phyloP scores from a whole-genome alignment of 1,139 yeast genomes.

The Lipomyces yarrowii region DNA sequence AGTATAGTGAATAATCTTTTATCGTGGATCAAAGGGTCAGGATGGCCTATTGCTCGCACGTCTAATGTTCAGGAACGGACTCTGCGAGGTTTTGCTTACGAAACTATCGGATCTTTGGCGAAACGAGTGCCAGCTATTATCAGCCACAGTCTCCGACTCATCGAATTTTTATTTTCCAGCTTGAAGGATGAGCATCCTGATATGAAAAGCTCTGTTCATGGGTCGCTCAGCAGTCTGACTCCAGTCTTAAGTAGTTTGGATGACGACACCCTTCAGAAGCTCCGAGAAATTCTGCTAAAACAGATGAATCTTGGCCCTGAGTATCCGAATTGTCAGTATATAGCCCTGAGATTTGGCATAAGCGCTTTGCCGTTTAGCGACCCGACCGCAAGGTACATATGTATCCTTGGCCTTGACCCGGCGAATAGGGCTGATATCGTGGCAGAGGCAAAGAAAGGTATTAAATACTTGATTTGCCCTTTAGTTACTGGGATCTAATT shows the following conservation, averaged over 20 bases:
- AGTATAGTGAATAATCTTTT: constrained; percentile 31
- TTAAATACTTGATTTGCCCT: background rate
- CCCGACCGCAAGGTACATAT: constrained; percentile 66
- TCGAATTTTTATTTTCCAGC: constrained; percentile 74
- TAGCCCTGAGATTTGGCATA: constrained; percentile 65
- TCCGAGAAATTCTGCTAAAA: constrained; percentile 52
- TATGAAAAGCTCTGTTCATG: constrained; percentile 69
- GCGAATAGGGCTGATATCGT: constrained; percentile 67
- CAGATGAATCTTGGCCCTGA: constrained; percentile 41
- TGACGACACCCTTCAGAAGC: constrained; percentile 44
- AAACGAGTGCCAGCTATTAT: constrained; percentile 54
- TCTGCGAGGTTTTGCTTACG: constrained; percentile 70
- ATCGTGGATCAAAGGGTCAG: constrained; percentile 40
- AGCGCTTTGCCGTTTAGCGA: constrained; percentile 69
- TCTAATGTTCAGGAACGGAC: constrained; percentile 39
- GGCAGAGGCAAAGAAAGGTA: constrained; percentile 74
- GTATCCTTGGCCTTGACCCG: constrained; percentile 63
- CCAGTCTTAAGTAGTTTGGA: constrained; percentile 53
- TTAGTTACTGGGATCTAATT: background rate
- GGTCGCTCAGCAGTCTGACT: constrained; percentile 64
- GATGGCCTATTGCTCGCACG: constrained; percentile 43
- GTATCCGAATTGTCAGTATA: constrained; percentile 21
- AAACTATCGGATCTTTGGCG: constrained; percentile 70
- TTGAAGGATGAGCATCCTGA: constrained; percentile 66
- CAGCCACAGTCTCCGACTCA: constrained; percentile 51